Base-by-base conservation (phyloP, 176 grass and related monocot genomes). In the Themeda triandra region DNA sequence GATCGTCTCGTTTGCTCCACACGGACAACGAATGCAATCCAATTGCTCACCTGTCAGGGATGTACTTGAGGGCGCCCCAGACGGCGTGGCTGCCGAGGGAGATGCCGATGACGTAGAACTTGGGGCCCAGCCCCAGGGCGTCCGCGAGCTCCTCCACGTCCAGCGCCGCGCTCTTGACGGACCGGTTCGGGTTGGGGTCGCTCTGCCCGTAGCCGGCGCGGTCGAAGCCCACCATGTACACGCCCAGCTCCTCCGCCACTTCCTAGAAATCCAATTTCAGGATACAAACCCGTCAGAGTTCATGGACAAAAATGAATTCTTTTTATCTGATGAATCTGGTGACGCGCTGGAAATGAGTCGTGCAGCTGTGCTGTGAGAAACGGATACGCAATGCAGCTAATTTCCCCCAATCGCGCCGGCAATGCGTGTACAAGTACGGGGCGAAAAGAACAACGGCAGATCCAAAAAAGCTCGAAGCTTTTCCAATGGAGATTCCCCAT, bases 21-120 rank as follows among this genome's bases (percentile, higher is more conserved):
- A 54, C 19, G 23, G 3, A 0, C 7, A 2, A 4, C 1, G 1
- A 42, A 17, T 51, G 5, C 30, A 31, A 42, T 0, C 1, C 64
- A 0, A n/a, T 19, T 10, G 15, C 19, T 56, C 74, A 92, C 92
- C 92, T 92, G 5, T 84, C 44, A 1, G 93, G 93, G 67, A 92
- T 95, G 69, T 95, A 92, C 28, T 90, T 88, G 69, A 95, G 88
- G 60, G 93, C 87, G 42, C 87, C 93, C 93, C 93, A 95, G 60
- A 88, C 85, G 37, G 93, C 93, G 82, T 95, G 93, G 64, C 90
- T 80, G 6, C 93, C 93, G 2, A 95, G 85, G 41, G 93, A 95
- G 29, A 88, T 79, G 54, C 93, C 90, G 41, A 92, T 78, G 8
- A 95, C 66, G 14, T 90, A 92, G 85, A 95, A 92, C 44, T 87